Evolutionary conservation across 106 monocot genomes (phyloP), one percentile per base, ranked within the genome.

Genomic region (Allium sativum): DNA sequence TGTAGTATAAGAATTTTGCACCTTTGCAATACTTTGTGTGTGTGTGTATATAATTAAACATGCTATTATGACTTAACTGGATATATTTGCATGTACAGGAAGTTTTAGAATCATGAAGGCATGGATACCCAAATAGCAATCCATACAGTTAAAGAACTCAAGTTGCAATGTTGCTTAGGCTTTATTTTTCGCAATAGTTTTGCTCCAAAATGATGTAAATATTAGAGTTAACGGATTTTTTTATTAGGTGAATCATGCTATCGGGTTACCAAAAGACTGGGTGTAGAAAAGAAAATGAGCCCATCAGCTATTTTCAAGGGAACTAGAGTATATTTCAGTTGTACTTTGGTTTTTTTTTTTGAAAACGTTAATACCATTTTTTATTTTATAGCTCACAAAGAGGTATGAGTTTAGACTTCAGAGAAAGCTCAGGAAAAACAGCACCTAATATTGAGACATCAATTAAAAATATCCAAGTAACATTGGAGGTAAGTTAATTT

Each of bases 401-500:
- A 48, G 87, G 11, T 80, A 96, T 42, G 96, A 96, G 74, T 65
- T n/a, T 96, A 18, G 91, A 96, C 56, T 96, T 84, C 72, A 87
- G 87, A 87, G 87, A 87, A 52, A 76, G 82, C 55, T 68, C 71
- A 51, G 87, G 86, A 65, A 90, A 70, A 61, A 43, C 70, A 13
- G 74, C 71, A 7, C 77, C 66, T 21, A 73, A 54, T 51, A 91
- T 96, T 61, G 81, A 82, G 63, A 31, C 81, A 21, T 96, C 96
- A 15, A 80, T 78, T 31, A 96, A 91, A 78, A 96, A 96, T 65
- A 87, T 96, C 61, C 96, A 96, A 68, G 56, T 96, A 55, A 84
- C 75, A 22, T 74, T 87, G 74, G 96, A 91, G 84, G 96, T 96
- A 77, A 69, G n/a, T 42, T 42, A 47, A 47, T 47, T 47, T 8